Percentiles rank a stretch among this genome's conserved stretches.
Conservation (phyloP, 2,329 filamentous ascomycete species). For the Ascosphaera apis region DNA sequence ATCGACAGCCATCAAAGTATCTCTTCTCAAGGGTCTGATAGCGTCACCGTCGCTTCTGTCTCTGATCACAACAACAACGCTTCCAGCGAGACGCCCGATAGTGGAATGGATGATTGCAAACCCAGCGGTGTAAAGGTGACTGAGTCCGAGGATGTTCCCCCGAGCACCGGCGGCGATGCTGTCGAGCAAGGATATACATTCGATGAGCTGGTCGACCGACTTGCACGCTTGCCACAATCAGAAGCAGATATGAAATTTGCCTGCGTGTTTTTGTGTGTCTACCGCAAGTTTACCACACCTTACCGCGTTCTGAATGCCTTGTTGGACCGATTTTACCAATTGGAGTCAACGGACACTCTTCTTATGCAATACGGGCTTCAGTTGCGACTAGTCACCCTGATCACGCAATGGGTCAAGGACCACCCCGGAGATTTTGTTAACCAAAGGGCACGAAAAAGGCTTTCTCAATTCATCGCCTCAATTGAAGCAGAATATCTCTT, state of each 20-base stretch:
- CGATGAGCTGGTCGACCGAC: constrained; percentile 63
- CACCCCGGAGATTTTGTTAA: constrained; percentile 90
- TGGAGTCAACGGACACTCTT: constrained; percentile 54
- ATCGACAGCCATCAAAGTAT: no score
- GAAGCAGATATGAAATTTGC: constrained; percentile 76
- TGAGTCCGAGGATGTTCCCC: no score
- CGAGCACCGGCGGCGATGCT: constrained; percentile 13
- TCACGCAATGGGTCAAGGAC: constrained; percentile 70
- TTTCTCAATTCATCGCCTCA: constrained; percentile 52
- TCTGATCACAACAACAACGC: no score
- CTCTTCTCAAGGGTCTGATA: no score
- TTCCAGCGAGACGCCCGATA: no score
- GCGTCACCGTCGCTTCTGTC: no score
- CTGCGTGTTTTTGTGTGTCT: constrained; percentile 74
- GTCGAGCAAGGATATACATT: constrained; percentile 20
- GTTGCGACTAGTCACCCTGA: constrained; percentile 57
- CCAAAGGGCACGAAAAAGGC: constrained; percentile 43
- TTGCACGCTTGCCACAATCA: constrained; percentile 59
- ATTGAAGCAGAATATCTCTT: constrained; percentile 64
- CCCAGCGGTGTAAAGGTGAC: no score
- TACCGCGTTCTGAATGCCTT: constrained; percentile 56
- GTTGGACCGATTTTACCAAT: constrained; percentile 35
- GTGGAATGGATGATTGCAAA: no score
- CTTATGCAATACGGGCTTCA: no score
- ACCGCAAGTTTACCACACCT: constrained; percentile 79